Evolutionary conservation across 257 asterid genomes (phyloP), one percentile per base, ranked within the genome.

Genomic region (Salvia miltiorrhiza): DNA sequence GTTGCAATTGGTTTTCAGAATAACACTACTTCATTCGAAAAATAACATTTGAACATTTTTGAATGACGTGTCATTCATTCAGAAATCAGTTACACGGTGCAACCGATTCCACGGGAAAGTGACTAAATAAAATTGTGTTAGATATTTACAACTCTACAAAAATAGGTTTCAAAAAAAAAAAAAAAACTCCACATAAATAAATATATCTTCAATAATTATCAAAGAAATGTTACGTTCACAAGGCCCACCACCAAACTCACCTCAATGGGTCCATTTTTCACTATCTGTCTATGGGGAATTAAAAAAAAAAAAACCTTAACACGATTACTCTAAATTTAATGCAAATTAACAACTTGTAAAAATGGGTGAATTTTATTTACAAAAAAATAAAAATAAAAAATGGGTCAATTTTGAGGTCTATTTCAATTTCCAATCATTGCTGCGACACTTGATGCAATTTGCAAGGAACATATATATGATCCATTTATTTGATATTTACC

Each of bases 351-450:
- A 20, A 21, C 5, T 45, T 49, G 40, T 26, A 5, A 59, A 35
- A 37, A 17, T 5, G 5, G 45, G 74, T 74, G 74, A 33, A 35
- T 56, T 56, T 65, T 43, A n/a, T n/a, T n/a, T n/a, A n/a, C n/a
- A n/a, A n/a, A n/a, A n/a, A n/a, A n/a, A n/a, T n/a, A n/a, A n/a
- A n/a, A n/a, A n/a, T n/a, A n/a, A n/a, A 26, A 26, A 26, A 26
- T 26, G 16, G 43, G 77, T 74, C 77, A 33, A 35, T 56, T 54
- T 65, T 52, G 17, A 65, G 56, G 75, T 78, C 63, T 16, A 26
- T 44, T 32, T 71, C 73, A 71, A 45, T 57, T 32, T 26, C 66
- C 72, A 70, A 33, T 65, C 5, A 35, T 52, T 35, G 43, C 13
- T 23, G 5, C 8, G 19, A 20, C 41, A 71, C 65, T 64, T 33